Conservation (phyloP, 2,329 filamentous ascomycete species). For the Diaporthe sp. region DNA sequence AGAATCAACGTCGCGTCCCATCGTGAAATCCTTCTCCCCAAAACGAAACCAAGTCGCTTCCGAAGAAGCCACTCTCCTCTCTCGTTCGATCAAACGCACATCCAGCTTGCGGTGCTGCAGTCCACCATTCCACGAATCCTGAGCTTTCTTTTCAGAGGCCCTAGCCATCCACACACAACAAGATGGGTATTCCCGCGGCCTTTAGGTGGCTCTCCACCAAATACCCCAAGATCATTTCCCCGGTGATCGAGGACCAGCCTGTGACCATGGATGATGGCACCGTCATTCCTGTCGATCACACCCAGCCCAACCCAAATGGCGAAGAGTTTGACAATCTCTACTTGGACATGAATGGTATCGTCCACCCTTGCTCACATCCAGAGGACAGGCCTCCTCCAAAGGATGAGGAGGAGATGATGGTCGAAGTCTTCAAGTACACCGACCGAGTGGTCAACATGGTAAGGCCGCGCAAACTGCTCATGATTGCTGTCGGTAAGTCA, state of each 20-base stretch:
- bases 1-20: not conserved
- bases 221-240: slow-evolving; percentile 96
- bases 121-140: not conserved
- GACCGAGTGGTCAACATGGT: slow-evolving; percentile 99
- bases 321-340: slow-evolving; percentile 99
- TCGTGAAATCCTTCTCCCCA: not conserved
- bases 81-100: not conserved
- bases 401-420: slow-evolving; percentile 99
- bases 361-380: slow-evolving; percentile 97
- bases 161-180: slow-evolving; percentile 42
- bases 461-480: slow-evolving; percentile 91
- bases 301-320: slow-evolving; percentile 91
- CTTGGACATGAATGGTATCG: slow-evolving; percentile 99
- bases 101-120: not conserved
- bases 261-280: slow-evolving; percentile 84
- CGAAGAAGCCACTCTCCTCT: not conserved
- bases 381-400: slow-evolving; percentile 92
- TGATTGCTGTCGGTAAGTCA: slow-evolving; percentile 91
- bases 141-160: slow-evolving; percentile 1
- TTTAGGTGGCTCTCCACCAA: slow-evolving; percentile 98
- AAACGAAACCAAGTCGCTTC: not conserved
- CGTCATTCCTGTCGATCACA: slow-evolving; percentile 86
- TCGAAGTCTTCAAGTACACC: slow-evolving; percentile 98
- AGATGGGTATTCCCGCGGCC: slow-evolving; percentile 93
- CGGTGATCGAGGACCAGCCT: slow-evolving; percentile 88